Percentiles rank a stretch among this genome's conserved stretches.
phyloP scores from a whole-genome alignment of 352 stramenopile species.

The Globisporangium camurandrum region DNA sequence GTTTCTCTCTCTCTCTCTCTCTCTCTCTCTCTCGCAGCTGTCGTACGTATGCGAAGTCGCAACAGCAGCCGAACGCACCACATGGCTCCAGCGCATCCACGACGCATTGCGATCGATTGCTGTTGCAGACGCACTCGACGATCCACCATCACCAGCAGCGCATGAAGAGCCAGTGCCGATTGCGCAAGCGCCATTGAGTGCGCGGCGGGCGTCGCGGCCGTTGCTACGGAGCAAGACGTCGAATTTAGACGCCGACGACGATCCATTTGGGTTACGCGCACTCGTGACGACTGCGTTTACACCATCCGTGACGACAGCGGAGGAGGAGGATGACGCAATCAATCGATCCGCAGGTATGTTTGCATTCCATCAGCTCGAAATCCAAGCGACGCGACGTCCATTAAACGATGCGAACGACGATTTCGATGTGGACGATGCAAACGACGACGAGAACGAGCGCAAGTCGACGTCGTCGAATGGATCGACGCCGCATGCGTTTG shows the following conservation, averaged over 20 bases:
- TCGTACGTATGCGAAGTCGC: constrained; percentile 15
- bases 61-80: constrained; percentile 8
- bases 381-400: too few species aligned
- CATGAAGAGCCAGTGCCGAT: too few species aligned
- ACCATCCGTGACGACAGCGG: constrained; percentile 5
- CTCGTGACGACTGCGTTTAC: constrained; percentile 41
- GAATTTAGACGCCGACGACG: constrained; percentile 35
- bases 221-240: constrained; percentile 32
- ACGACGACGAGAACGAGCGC: constrained; percentile 7
- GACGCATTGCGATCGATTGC: background rate
- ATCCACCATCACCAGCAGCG: background rate
- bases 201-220: constrained; percentile 18
- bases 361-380: constrained; percentile 40
- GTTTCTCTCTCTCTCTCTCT: background rate
- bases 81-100: constrained; percentile 6
- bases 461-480: constrained; percentile 9
- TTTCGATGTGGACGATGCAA: constrained; percentile 6
- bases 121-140: background rate
- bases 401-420: constrained; percentile 18
- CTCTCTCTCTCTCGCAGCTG: constrained; percentile 2
- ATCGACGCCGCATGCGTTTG: constrained; percentile 1
- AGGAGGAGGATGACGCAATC: constrained; percentile 4
- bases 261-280: constrained; percentile 39
- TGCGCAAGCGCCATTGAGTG: constrained; percentile 7
- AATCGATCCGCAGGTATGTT: constrained; percentile 29